Conservation (phyloP, 75 land plant species). For the Sequoiadendron giganteum region DNA sequence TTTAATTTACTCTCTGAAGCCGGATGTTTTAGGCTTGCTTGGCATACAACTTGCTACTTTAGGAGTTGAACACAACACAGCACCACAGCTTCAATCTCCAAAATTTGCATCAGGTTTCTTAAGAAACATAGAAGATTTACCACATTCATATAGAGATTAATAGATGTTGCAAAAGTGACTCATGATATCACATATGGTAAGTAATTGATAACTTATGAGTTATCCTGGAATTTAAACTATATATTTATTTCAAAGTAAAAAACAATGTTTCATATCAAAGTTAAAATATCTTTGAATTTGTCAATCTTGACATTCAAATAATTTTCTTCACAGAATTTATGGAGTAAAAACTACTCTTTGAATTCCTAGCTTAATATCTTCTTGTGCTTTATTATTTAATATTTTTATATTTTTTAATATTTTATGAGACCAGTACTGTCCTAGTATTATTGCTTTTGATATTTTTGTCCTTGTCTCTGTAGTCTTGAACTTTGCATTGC, state of each 20-base stretch:
- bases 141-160: too few species aligned
- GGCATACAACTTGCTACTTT: neutral
- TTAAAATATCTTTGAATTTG: neutral
- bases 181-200: neutral
- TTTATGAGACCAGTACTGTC: too few species aligned
- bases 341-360: neutral
- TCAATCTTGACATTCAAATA: neutral
- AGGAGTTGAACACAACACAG: neutral
- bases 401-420: too few species aligned
- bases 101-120: neutral
- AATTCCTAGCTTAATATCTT: neutral
- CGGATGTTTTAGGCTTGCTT: neutral
- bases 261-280: neutral
- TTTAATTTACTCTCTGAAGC: neutral
- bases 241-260: too few species aligned
- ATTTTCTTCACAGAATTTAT: neutral
- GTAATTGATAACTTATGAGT: neutral
- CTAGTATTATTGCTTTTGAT: too few species aligned
- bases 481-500: too few species aligned
- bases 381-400: too few species aligned
- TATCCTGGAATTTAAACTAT: too few species aligned
- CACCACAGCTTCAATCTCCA: neutral
- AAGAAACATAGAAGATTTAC: neutral
- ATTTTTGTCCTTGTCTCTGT: too few species aligned
- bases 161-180: too few species aligned